phyloP scores from a whole-genome alignment of 2,329 filamentous ascomycete species.

The Penicillium sclerotiorum region DNA sequence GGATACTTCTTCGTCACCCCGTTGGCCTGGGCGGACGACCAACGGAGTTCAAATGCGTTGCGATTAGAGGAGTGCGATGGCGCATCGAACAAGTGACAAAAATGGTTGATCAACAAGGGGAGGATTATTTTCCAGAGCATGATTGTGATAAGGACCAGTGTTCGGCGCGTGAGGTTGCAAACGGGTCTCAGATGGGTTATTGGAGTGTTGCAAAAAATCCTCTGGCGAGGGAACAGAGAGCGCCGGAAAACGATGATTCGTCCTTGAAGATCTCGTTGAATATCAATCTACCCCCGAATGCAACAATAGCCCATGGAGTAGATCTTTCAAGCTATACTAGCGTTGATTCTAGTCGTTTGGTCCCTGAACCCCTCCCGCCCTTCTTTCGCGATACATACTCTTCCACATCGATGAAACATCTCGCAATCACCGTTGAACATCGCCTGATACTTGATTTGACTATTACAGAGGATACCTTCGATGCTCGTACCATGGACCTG shows the following conservation, averaged over 20 bases:
- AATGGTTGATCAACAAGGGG: not conserved
- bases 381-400: not conserved
- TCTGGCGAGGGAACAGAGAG: not conserved
- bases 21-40: not conserved
- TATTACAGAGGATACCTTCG: not conserved
- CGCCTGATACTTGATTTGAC: constrained; percentile 1
- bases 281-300: no score
- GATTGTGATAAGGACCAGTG: not conserved
- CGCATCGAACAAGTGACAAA: constrained; percentile 3
- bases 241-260: not conserved
- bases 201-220: not conserved
- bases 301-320: not conserved
- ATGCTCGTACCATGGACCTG: not conserved
- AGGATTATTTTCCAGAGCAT: not conserved
- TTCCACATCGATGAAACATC: not conserved
- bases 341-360: not conserved
- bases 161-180: not conserved
- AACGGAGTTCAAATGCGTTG: not conserved
- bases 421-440: constrained; percentile 6
- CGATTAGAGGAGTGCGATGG: constrained; percentile 6
- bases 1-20: not conserved
- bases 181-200: not conserved
- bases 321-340: not conserved
- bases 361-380: not conserved
- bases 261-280: not conserved